These are phyloP conservation scores for Boletus eberwhitei DNA, from an alignment of 768 basidiomycete species.

Conservation along the genomic window DNA sequence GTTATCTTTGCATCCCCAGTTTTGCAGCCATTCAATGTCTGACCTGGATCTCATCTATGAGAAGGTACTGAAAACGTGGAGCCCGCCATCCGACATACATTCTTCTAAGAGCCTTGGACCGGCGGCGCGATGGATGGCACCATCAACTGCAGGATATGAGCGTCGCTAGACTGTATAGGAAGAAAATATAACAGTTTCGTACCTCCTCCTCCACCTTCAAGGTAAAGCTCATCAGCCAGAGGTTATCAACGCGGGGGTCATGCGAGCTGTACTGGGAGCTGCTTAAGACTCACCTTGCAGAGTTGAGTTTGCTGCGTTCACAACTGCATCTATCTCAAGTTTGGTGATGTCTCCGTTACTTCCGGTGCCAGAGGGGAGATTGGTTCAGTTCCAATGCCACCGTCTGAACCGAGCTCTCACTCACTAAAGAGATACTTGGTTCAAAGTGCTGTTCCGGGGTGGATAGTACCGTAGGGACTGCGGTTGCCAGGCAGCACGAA, in stretches of 20 bases:
- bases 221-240: not conserved
- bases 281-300: conserved; percentile 52
- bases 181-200: conserved; percentile 15
- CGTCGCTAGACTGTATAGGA: not conserved
- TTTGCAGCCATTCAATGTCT: conserved; percentile 59
- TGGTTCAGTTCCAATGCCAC: not conserved
- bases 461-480: conserved; percentile 29
- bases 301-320: conserved; percentile 77
- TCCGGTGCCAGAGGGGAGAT: not conserved
- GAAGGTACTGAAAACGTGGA: not conserved
- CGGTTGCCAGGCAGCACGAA: conserved; percentile 23
- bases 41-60: conserved; percentile 54
- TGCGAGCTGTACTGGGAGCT: not conserved
- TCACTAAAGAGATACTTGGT: conserved; percentile 67
- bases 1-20: conserved; percentile 81
- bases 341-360: conserved; percentile 81
- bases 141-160: conserved; percentile 54
- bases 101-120: conserved; percentile 62
- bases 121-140: conserved; percentile 77
- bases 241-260: not conserved
- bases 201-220: conserved; percentile 78
- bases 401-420: conserved; percentile 25
- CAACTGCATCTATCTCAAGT: conserved; percentile 67
- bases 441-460: conserved; percentile 38
- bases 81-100: conserved; percentile 44